Conservation (phyloP, 345 rosid species). For the Jatropha curcas region DNA sequence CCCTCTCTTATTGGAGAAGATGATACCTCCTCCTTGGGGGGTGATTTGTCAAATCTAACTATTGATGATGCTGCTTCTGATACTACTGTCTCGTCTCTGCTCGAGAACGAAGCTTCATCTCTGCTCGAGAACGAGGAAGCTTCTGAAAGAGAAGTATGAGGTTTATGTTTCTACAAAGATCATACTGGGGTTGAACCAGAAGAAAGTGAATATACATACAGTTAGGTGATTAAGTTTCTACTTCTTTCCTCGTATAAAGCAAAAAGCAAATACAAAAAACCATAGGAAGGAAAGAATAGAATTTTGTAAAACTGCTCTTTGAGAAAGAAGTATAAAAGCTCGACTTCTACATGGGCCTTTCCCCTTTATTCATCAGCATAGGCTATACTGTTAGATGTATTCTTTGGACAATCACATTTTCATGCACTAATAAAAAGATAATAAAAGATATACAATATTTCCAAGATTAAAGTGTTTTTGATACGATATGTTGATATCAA, state of each 20-base stretch:
- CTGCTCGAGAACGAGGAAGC: slow-evolving; percentile 48
- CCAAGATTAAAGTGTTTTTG: not conserved
- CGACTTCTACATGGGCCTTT: not conserved
- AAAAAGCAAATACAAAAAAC: not conserved
- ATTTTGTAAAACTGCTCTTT: not conserved
- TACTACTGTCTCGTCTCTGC: slow-evolving; percentile 47
- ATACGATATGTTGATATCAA: too few relatives aligned
- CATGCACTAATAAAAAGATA: not conserved
- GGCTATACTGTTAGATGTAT: not conserved
- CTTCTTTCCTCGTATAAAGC: not conserved
- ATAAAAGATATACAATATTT: not conserved
- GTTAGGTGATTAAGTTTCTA: not conserved
- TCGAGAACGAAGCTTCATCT: slow-evolving; percentile 46
- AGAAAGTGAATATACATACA: slow-evolving; percentile 13
- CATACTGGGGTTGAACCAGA: not conserved
- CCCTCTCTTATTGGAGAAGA: slow-evolving; percentile 73
- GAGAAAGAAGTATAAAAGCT: slow-evolving; percentile 13
- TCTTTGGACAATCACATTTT: slow-evolving; percentile 1
- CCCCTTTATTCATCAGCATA: not conserved
- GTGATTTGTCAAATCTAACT: slow-evolving; percentile 57
- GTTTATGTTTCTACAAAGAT: not conserved
- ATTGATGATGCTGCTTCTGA: slow-evolving; percentile 68
- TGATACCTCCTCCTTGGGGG: slow-evolving; percentile 58
- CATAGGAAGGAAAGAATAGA: slow-evolving; percentile 9
- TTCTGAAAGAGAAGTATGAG: slow-evolving; percentile 18